Base-by-base conservation (phyloP, 225 moss, liverwort and hornwort species). In the Asterella californica region DNA sequence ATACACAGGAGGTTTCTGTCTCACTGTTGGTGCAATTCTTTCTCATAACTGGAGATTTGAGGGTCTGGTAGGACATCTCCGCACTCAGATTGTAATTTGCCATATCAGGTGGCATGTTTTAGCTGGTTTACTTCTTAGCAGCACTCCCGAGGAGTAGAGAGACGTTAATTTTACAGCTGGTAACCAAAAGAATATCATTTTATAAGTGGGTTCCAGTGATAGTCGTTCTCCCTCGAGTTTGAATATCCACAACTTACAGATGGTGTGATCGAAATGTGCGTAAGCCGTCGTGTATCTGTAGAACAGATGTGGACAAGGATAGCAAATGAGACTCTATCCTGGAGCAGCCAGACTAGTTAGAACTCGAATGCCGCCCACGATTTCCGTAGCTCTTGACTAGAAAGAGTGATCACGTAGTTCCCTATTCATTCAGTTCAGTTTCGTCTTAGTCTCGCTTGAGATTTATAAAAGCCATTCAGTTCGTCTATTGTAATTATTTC, bases 401-500 rank as follows among this genome's bases (percentile, higher is more conserved):
- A 6, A 48, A 72, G 47, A 70, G 22, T 46, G 70, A 42, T 70
- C 45, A 46, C 48, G 27, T 49, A 72, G 49, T 49, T 72, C 6
- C 49, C 49, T 48, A 49, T 72, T 38, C 27, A 48, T 72, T 38
- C 21, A 19, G 42, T 72, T 38, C 21, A 19, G 42, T 70, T 45
- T 70, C 69, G 69, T 70, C 8, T 27, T 72, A 49, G 72, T 72
- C 72, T 48, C 9, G 72, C 27, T 25, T 48, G 42, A 72, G 72
- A 47, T 27, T 14, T 49, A 49, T 72, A 72, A 27, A 72, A 72
- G 72, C 37, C 72, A 49, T 49, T 49, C 27, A 27, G 48, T 27
- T 48, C 72, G 27, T 72, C 15, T 72, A 72, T 29, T 72, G 72
- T 72, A 49, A 72, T 48, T 72, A 72, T 72, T 49, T 72, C 49